Base-by-base conservation (phyloP, 2,329 filamentous ascomycete species). In the Cytospora piceicola region DNA sequence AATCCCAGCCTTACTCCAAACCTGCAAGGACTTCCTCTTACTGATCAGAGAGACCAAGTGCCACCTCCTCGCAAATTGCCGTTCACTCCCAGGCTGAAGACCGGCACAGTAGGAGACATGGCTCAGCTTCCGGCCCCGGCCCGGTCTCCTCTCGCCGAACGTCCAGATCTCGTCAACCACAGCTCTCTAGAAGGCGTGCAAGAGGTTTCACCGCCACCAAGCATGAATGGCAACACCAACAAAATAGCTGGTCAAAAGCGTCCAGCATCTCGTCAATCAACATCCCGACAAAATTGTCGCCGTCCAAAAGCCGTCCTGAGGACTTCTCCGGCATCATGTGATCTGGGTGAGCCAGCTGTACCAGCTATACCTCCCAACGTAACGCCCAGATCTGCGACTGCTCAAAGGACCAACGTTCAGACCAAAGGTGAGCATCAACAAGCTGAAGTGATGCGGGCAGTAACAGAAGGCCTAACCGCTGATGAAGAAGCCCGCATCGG, bases 21-120 rank as follows among this genome's bases (percentile, higher is more conserved):
- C 34, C 34, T 9, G 22, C 34, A 6, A 7, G 1, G 22, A 17
- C 12, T 1, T 39, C 15, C 42, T 34, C 7, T 4, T 15, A 20
- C 12, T 20, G 39, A 36, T 15, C 53, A 36, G 5, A 2, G 11
- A 12, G 53, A 57, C 30, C 30, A 12, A 8, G 42, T 56, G 24
- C 51, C 53, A 3, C 61, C 61, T 36, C 60, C 60, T 32, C 51
- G 53, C 9, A 20, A 52, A 17, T 20, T 63, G n/a, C 53, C 60
- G 9, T 63, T 63, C 22, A 2, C n/a, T 0, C 15, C 34, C 34
- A 15, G 12, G 4, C 9, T 2, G 24, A 17, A 17, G 4, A 8
- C 42, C 32, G 6, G 22, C n/a, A 6, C 22, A 20, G 29, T 3
- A 3, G 15, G 14, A 20, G n/a, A n/a, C 3, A 17, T 39, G 27